These are phyloP conservation scores for Talaromyces proteolyticus DNA, from an alignment of 495 filamentous ascomycete species.

Conservation along the genomic window DNA sequence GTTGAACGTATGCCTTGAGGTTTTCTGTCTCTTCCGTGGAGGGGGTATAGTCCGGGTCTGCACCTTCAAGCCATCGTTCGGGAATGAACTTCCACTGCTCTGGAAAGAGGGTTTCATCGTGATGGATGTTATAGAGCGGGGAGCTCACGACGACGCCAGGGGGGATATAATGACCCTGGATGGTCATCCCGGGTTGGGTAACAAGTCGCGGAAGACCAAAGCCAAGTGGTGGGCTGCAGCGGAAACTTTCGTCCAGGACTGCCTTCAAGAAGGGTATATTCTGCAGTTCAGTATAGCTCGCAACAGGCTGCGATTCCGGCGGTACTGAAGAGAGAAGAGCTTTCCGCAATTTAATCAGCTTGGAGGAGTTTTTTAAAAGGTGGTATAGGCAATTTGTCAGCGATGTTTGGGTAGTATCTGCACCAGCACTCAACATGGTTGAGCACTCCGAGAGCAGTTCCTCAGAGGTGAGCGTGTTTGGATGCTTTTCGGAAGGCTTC, in stretches of 20 bases:
- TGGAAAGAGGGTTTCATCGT: slow-evolving; percentile 11
- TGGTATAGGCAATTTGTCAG: not conserved
- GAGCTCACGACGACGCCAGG: slow-evolving; percentile 45
- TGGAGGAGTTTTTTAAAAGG: not conserved
- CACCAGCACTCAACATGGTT: not conserved
- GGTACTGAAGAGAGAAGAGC: too few species aligned
- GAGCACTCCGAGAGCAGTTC: not conserved
- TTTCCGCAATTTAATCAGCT: not conserved
- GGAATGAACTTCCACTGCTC: slow-evolving; percentile 17
- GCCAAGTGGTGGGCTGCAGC: slow-evolving; percentile 34
- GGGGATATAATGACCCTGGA: slow-evolving; percentile 34
- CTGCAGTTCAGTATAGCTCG: too few species aligned
- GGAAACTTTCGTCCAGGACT: slow-evolving; percentile 41
- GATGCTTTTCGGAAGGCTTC: not conserved
- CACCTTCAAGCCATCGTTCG: slow-evolving; percentile 3
- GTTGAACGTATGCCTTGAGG: slow-evolving; percentile 44
- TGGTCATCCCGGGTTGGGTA: slow-evolving; percentile 26
- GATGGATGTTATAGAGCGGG: slow-evolving; percentile 12
- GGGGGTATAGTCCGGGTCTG: too few species aligned
- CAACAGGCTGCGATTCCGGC: too few species aligned
- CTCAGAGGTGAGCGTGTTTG: not conserved
- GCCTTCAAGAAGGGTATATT: slow-evolving; percentile 36
- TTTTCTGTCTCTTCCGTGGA: slow-evolving; percentile 1
- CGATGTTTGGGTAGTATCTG: not conserved
- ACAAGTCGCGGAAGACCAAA: slow-evolving; percentile 30